Evolutionary conservation across 2,329 filamentous ascomycete genomes (phyloP), one percentile per base, ranked within the genome.

Genomic region (Aquanectria penicillioides): DNA sequence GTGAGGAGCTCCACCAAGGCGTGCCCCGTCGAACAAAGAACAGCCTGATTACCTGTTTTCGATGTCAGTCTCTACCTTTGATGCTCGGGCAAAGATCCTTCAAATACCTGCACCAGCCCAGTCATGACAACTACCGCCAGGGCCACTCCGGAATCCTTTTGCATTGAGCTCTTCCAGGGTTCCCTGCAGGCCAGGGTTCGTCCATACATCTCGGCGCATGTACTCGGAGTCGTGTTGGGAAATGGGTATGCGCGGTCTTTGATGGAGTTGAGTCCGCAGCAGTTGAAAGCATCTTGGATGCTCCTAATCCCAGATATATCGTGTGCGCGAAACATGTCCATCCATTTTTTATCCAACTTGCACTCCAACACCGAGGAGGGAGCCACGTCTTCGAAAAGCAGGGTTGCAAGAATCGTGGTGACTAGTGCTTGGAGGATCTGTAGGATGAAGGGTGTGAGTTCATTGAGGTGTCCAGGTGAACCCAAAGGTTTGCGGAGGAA

Each of bases 231-330:
- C 31, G 47, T 48, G 1, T 51, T 61, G 0, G 78, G 78, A 57
- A 90, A 91, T 0, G 89, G 90, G 78, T 83, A 91, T 0, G 84
- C 83, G 64, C 83, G 84, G 67, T 93, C 88, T 25, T 70, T 73
- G 23, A 85, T 70, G 5, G 78, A 81, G 53, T 80, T 80, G 28
- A 91, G 78, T 0, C 90, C 90, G 64, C 90, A 93, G 75, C 90
- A 93, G 7, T 82, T 70, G 26, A 91, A 82, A 0, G 81, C 72
- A 69, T 92, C 86, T 68, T 93, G 90, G 47, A 93, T 88, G 2
- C 75, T 73, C 36, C 80, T 77, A 55, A 92, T 83, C 2, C 79
- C 72, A 1, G 65, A 62, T 1, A 62, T 79, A 52, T 90, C 78
- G 59, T 87, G 85, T 0, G 68, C 64, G 0, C 63, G 71, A 65